Evolutionary conservation across 345 rosid species (phyloP).

Genomic region (Populus ilicifolia): DNA sequence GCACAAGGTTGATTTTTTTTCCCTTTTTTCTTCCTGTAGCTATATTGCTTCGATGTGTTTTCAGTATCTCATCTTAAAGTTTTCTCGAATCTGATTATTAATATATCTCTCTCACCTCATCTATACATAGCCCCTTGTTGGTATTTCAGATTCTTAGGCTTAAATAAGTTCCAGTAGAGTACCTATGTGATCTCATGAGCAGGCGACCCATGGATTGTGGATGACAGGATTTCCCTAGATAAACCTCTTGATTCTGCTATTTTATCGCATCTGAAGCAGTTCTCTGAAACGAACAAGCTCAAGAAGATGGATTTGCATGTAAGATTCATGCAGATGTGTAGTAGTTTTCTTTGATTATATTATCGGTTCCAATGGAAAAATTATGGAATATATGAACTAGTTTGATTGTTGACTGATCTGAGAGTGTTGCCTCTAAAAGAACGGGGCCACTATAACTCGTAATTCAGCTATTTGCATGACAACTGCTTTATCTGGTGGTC

Average conservation of each 20-base stretch:
- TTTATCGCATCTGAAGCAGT: constrained; percentile 58
- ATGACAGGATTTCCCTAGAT: constrained; percentile 74
- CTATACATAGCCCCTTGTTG: too few species aligned
- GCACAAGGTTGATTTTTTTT: too few species aligned
- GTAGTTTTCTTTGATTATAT: background rate
- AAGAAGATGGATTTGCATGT: constrained; percentile 81
- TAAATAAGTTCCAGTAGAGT: background rate
- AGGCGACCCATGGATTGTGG: constrained; percentile 84
- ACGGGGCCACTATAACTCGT: background rate
- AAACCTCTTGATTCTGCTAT: constrained; percentile 77
- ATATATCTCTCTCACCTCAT: too few species aligned
- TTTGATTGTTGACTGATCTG: background rate
- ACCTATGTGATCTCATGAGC: constrained; percentile 6
- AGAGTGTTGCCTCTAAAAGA: background rate
- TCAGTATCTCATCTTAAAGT: too few species aligned
- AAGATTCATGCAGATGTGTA: constrained; percentile 18
- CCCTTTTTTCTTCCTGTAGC: too few species aligned
- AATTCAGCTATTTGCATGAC: background rate
- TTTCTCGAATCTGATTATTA: too few species aligned
- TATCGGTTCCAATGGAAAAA: background rate
- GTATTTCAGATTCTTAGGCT: background rate
- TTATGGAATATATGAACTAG: background rate
- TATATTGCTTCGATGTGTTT: too few species aligned
- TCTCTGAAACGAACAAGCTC: constrained; percentile 82
- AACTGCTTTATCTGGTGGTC: background rate